Evolutionary conservation across 2,329 filamentous ascomycete species (phyloP).

Genomic region (Trichocomaceae sp.): DNA sequence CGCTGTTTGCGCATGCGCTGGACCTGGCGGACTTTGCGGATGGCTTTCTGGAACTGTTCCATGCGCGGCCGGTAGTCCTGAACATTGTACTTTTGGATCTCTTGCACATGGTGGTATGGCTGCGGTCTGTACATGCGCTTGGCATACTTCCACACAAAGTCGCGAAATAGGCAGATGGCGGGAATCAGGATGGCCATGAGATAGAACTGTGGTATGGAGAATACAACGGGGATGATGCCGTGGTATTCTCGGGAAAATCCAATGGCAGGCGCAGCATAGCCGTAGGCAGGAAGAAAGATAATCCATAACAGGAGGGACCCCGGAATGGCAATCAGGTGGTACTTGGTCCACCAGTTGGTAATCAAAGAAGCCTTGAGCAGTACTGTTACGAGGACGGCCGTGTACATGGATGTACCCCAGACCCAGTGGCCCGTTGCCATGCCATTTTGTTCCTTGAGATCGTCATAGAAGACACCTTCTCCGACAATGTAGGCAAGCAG

Average conservation of each 20-base stretch:
- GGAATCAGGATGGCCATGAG: conserved; percentile 77
- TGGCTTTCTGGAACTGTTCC: conserved; percentile 99
- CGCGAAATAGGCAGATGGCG: conserved; percentile 72
- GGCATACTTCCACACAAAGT: conserved; percentile 94
- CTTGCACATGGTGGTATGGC: conserved; percentile 95
- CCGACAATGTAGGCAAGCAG: conserved; percentile 83
- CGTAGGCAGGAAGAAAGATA: conserved; percentile 81
- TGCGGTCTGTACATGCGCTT: conserved; percentile 97
- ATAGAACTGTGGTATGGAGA: conserved; percentile 81
- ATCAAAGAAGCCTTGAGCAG: conserved; percentile 91
- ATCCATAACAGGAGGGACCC: conserved; percentile 91
- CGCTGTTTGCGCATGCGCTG: conserved; percentile 99
- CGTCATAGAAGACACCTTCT: conserved; percentile 72
- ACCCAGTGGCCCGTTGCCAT: conserved; percentile 90
- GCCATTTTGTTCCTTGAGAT: conserved; percentile 72
- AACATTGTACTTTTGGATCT: conserved; percentile 99
- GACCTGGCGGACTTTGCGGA: conserved; percentile 94
- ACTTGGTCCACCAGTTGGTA: conserved; percentile 98
- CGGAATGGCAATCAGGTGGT: conserved; percentile 89
- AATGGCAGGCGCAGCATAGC: conserved; percentile 73
- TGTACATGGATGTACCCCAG: conserved; percentile 94
- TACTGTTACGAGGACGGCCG: conserved; percentile 84
- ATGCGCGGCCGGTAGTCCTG: conserved; percentile 97
- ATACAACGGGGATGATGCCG: conserved; percentile 74
- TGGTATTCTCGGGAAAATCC: conserved; percentile 76